These are phyloP conservation scores for Dactylella cylindrospora DNA, from an alignment of 2,329 filamentous ascomycete species.

Conservation along the genomic window DNA sequence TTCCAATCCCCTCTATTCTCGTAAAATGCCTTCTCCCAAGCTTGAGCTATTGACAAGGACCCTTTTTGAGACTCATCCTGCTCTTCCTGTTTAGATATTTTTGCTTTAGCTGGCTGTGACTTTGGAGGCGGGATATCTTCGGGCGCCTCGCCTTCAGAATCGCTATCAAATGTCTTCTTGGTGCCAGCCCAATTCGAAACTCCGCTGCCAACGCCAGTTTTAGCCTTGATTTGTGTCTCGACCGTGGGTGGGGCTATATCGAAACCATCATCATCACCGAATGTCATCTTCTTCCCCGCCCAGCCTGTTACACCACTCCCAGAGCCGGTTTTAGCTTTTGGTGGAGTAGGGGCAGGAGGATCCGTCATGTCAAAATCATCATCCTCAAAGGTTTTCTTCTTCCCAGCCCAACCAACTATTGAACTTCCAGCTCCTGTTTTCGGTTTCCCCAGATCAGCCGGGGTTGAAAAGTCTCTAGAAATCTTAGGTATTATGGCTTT, in stretches of 20 bases:
- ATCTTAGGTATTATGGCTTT: conserved; percentile 7
- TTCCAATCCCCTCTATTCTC: conserved; percentile 67
- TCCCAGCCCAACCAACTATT: conserved; percentile 32
- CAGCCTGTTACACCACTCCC: conserved; percentile 40
- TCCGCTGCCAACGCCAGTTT: conserved; percentile 23
- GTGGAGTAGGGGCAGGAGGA: background rate
- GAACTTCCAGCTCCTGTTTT: conserved; percentile 30
- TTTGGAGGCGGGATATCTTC: background rate
- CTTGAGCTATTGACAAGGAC: conserved; percentile 16
- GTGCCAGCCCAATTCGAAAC: conserved; percentile 20
- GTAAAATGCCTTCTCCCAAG: conserved; percentile 65
- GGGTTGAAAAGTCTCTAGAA: background rate
- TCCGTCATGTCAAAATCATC: conserved; percentile 22
- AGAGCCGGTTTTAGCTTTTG: conserved; percentile 31
- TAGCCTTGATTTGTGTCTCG: conserved; percentile 7
- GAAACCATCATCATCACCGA: conserved; percentile 22
- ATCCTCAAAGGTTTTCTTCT: conserved; percentile 38
- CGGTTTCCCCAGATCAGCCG: conserved; percentile 2
- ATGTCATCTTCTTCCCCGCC: conserved; percentile 42
- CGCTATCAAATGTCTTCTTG: conserved; percentile 26
- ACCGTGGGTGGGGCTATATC: background rate
- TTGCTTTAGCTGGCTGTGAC: background rate
- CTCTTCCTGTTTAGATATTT: conserved; percentile 43
- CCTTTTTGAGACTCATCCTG: conserved; percentile 44
- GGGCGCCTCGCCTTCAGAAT: conserved; percentile 2